These are phyloP conservation scores for Ophiostoma tasmaniense DNA, from an alignment of 2,329 filamentous ascomycete species.

Conservation along the genomic window DNA sequence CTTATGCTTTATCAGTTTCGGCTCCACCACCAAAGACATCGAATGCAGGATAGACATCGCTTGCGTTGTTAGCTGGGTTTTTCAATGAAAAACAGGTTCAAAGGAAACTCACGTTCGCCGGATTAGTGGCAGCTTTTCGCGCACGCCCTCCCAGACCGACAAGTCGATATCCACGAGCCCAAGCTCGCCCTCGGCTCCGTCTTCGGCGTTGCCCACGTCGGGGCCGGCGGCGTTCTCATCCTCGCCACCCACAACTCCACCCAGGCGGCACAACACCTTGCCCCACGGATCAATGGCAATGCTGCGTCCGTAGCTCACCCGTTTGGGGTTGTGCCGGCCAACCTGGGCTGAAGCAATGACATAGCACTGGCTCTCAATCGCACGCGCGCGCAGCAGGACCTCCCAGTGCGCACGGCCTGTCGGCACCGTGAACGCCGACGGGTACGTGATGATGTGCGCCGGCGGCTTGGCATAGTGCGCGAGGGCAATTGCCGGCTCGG, in stretches of 20 bases:
- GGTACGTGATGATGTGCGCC: conserved; percentile 75
- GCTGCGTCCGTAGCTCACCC: conserved; percentile 76
- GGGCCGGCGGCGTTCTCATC: conserved; percentile 25
- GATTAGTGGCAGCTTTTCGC: conserved; percentile 44
- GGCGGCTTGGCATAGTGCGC: conserved; percentile 32
- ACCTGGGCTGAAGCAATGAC: conserved; percentile 79
- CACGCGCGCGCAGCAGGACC: conserved; percentile 64
- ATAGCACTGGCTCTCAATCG: conserved; percentile 83
- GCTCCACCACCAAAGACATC: not conserved
- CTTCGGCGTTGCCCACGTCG: conserved; percentile 22
- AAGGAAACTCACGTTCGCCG: conserved; percentile 40
- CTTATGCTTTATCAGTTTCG: not conserved
- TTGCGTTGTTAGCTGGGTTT: conserved; percentile 2
- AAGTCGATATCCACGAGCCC: conserved; percentile 49
- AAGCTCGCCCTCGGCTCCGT: conserved; percentile 37
- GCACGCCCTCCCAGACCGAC: conserved; percentile 37
- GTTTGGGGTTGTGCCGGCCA: conserved; percentile 51
- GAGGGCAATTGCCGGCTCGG: conserved; percentile 63
- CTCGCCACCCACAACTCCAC: conserved; percentile 40
- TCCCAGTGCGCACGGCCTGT: conserved; percentile 87
- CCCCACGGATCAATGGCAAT: conserved; percentile 88
- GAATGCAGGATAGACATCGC: conserved; percentile 19
- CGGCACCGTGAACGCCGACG: conserved; percentile 80
- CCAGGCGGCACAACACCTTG: conserved; percentile 56
- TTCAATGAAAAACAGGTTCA: not conserved